A percentile compares a stretch with the other conserved stretches of the same genome.
Evolutionary conservation across 768 basidiomycete genomes (phyloP).

Genomic region (Boletus fagicola): DNA sequence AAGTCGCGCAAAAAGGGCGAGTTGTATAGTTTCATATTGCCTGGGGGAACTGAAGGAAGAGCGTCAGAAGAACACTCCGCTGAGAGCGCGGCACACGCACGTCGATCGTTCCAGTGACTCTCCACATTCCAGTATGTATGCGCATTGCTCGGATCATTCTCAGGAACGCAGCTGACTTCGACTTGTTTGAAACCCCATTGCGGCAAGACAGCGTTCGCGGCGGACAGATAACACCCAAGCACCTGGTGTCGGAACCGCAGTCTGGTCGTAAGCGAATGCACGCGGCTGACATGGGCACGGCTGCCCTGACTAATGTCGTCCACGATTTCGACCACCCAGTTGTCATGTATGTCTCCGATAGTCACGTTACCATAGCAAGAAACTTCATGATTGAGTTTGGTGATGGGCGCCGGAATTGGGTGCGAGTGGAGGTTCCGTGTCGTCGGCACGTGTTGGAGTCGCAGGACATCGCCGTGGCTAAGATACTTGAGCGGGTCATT

Average conservation of each 20-base stretch:
- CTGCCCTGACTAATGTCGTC: constrained; percentile 77
- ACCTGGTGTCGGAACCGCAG: constrained; percentile 76
- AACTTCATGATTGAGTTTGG: constrained; percentile 88
- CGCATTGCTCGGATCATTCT: constrained; percentile 73
- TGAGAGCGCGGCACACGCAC: constrained; percentile 48
- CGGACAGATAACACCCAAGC: constrained; percentile 85
- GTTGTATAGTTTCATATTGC: constrained; percentile 76
- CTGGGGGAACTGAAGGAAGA: constrained; percentile 64
- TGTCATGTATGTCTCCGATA: constrained; percentile 83
- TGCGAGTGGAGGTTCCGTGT: constrained; percentile 93
- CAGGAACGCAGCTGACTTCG: constrained; percentile 91
- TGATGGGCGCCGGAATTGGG: constrained; percentile 78
- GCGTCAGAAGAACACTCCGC: constrained; percentile 3
- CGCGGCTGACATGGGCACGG: constrained; percentile 55
- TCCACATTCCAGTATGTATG: constrained; percentile 99
- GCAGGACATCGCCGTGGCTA: constrained; percentile 71
- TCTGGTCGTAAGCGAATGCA: constrained; percentile 90
- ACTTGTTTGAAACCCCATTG: constrained; percentile 99
- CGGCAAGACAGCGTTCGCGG: constrained; percentile 84
- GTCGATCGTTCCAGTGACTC: constrained; percentile 91
- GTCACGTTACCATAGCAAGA: constrained; percentile 92
- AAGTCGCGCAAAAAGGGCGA: constrained; percentile 97
- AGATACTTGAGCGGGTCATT: constrained; percentile 68
- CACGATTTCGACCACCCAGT: constrained; percentile 92
- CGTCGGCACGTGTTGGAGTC: constrained; percentile 80